Percentiles rank a stretch among this genome's conserved stretches.
Conservation (phyloP, 768 basidiomycete genomes). For the Macrolepiota albuminosa region DNA sequence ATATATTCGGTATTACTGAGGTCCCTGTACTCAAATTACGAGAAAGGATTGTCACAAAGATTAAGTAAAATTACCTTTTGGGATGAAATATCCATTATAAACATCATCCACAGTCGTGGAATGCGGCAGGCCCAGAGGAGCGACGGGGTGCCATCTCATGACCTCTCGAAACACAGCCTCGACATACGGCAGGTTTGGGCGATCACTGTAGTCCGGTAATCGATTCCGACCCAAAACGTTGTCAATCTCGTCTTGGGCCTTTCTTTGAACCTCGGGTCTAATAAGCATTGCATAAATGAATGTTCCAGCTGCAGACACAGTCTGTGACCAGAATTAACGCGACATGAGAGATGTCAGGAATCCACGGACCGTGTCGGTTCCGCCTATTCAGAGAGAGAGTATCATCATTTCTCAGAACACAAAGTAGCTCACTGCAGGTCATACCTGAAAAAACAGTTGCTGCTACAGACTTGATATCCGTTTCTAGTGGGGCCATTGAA, state of each 20-base stretch:
- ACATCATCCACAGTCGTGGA: slow-evolving; percentile 5
- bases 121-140: not conserved
- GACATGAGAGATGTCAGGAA: too few species aligned
- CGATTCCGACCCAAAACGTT: slow-evolving; percentile 30
- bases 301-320: slow-evolving; percentile 6
- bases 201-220: slow-evolving; percentile 22
- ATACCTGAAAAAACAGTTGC: slow-evolving; percentile 12
- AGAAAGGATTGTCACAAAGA: not conserved
- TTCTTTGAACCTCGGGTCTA: slow-evolving; percentile 2
- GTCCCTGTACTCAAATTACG: not conserved
- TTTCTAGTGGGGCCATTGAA: not conserved
- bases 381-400: not conserved
- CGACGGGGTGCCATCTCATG: slow-evolving; percentile 26
- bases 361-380: slow-evolving; percentile 11
- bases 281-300: slow-evolving; percentile 19
- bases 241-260: slow-evolving; percentile 8
- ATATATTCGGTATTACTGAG: not conserved
- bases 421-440: not conserved
- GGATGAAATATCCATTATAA: slow-evolving; percentile 10
- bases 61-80: slow-evolving; percentile 3
- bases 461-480: slow-evolving; percentile 10
- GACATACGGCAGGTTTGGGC: slow-evolving; percentile 17
- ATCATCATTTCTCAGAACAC: not conserved
- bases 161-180: slow-evolving; percentile 35
- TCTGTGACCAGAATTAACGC: not conserved